Conservation (phyloP, 352 stramenopile species). For the Plasmopara viticola region DNA sequence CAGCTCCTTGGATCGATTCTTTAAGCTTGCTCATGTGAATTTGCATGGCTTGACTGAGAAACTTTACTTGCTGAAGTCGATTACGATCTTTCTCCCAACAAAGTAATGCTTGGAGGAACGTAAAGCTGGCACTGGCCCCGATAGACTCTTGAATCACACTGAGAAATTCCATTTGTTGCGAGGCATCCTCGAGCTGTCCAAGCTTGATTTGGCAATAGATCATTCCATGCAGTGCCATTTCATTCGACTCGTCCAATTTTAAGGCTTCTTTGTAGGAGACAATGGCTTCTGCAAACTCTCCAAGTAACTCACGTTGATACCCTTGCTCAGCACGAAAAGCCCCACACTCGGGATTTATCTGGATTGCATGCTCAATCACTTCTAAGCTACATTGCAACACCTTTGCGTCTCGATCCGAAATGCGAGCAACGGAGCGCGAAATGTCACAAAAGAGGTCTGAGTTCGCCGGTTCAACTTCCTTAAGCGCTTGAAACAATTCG, state of each 20-base stretch:
- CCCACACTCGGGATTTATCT: constrained; percentile 52
- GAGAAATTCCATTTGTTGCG: constrained; percentile 90
- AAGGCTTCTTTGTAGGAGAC: constrained; percentile 83
- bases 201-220: constrained; percentile 91
- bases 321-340: constrained; percentile 66
- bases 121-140: constrained; percentile 64
- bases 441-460: constrained; percentile 62
- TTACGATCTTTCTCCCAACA: constrained; percentile 75
- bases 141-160: constrained; percentile 87
- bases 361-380: constrained; percentile 63
- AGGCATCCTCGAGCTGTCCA: constrained; percentile 83
- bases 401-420: constrained; percentile 59
- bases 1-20: constrained; percentile 41
- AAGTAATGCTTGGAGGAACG: constrained; percentile 84
- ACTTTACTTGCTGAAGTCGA: constrained; percentile 50
- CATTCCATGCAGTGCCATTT: constrained; percentile 81
- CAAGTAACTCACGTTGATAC: constrained; percentile 70
- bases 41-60: constrained; percentile 72
- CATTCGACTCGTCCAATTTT: constrained; percentile 83
- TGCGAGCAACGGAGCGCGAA: constrained; percentile 46
- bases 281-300: constrained; percentile 73
- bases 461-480: constrained; percentile 64
- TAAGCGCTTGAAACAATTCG: constrained; percentile 60
- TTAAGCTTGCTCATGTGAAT: constrained; percentile 83
- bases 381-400: constrained; percentile 66